A percentile compares a stretch with the other conserved stretches of the same genome.
Conservation (phyloP, 164 flowering plant genomes). For the Magnolia changhungtana region DNA sequence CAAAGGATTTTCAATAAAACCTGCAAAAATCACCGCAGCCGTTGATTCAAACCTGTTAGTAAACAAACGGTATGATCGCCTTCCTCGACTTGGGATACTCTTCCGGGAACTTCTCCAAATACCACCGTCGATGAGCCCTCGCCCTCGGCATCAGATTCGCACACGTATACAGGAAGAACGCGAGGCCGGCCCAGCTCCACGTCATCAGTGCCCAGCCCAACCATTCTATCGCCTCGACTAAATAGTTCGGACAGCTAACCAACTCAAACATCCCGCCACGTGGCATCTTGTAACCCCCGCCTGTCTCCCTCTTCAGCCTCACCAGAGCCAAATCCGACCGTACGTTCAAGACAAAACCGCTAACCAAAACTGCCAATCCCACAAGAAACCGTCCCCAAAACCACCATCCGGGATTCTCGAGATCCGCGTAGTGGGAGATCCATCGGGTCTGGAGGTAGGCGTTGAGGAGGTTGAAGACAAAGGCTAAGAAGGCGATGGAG, state of each 20-base stretch:
- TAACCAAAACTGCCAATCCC: conserved; percentile 50
- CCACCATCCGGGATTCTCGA: conserved; percentile 29
- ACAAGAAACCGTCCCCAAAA: conserved; percentile 54
- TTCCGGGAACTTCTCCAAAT: conserved; percentile 72
- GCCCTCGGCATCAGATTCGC: conserved; percentile 88
- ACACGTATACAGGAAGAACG: conserved; percentile 72
- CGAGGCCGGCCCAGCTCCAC: conserved; percentile 78
- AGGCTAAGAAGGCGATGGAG: conserved; percentile 58
- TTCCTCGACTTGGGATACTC: conserved; percentile 79
- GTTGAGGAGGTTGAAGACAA: conserved; percentile 65
- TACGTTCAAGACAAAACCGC: conserved; percentile 63
- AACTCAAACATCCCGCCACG: conserved; percentile 75
- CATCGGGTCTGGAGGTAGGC: conserved; percentile 66
- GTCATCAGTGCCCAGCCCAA: conserved; percentile 84
- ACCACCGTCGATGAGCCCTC: conserved; percentile 65
- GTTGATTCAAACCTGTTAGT: conserved; percentile 24
- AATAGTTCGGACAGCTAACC: conserved; percentile 85
- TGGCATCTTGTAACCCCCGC: conserved; percentile 74
- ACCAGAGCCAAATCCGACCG: conserved; percentile 62
- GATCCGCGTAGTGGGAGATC: conserved; percentile 62
- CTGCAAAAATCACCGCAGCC: neutral
- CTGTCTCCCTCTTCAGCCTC: conserved; percentile 41
- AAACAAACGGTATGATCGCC: conserved; percentile 76
- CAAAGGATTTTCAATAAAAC: neutral
- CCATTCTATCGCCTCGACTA: conserved; percentile 94